These are phyloP conservation scores for Rhododendron griersonianum DNA, from an alignment of 148 eudicot genomes.

Conservation along the genomic window DNA sequence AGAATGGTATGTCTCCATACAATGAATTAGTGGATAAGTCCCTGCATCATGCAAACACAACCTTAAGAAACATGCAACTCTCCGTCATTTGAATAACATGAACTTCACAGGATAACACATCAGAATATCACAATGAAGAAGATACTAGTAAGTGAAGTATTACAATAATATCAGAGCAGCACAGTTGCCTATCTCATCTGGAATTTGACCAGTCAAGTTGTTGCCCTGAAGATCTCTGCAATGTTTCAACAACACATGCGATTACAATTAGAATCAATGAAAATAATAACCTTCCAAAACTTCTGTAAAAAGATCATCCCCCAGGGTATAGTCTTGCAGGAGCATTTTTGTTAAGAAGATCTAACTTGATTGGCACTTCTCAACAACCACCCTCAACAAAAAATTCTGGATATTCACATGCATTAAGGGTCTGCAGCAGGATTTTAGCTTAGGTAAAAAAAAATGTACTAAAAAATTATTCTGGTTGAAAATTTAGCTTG, in stretches of 20 bases:
- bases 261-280: not conserved
- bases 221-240: slow-evolving; percentile 68
- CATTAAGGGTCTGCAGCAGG: not conserved
- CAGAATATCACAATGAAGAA: not conserved
- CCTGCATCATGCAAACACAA: slow-evolving; percentile 23
- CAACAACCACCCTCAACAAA: not conserved
- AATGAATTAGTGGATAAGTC: slow-evolving; percentile 63
- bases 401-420: not conserved
- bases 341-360: not conserved
- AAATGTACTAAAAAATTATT: too few relatives aligned
- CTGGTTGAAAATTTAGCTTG: not conserved
- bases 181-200: slow-evolving; percentile 70
- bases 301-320: not conserved
- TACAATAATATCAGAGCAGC: slow-evolving; percentile 39
- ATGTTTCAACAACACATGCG: not conserved
- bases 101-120: too few relatives aligned
- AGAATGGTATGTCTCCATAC: slow-evolving; percentile 62
- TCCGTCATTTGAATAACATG: not conserved
- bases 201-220: slow-evolving; percentile 63
- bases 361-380: not conserved
- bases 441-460: not conserved
- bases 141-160: not conserved
- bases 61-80: not conserved
- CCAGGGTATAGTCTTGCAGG: not conserved
- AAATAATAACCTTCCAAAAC: not conserved